Base-by-base conservation (phyloP, 352 stramenopile genomes). In the Blastocystis sp. region DNA sequence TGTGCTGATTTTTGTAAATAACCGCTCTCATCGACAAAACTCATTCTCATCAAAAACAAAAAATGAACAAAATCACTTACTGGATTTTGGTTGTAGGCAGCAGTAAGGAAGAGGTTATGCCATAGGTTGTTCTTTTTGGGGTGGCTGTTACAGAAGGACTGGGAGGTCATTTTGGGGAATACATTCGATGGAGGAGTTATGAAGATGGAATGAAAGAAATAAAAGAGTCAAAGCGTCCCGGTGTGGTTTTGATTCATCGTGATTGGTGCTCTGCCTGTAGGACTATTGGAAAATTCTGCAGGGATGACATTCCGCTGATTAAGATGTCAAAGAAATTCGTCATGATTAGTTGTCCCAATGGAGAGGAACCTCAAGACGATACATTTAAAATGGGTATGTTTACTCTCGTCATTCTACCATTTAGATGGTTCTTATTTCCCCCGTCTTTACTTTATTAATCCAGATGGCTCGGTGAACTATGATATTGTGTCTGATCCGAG, bases 381-480 rank as follows among this genome's bases (percentile, higher is more conserved):
- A 88, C 62, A 13, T 88, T 69, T 53, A 63, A 84, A 43, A 84
- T 84, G 29, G 73, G 73, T 84, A 34, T 3, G 11, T 23, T 8
- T 23, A 18, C 23, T 66, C 7, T 41, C 18, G 3, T 15, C 47
- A 20, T 39, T 26, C 34, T 84, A 63, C 76, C 76, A 11, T 6
- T 29, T 41, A 88, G 77, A 88, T 76, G 77, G 77, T 76, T 61
- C 62, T 3, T 88, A 88, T 56, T 88, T 79, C 66, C 77, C 77
- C 37, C 77, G 77, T 55, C n/a, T 88, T 53, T 88, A 79, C 45
- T 88, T 88, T 41, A 88, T 88, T 54, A 88, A 88, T 23, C 77
- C 77, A 29, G 66, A 88, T 77, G 77, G 77, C 9, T 76, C 62
- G 45, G 77, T 88, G n/a, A 88, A 88, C 55, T 88, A 88, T 55